Evolutionary conservation across 495 filamentous ascomycete genomes (phyloP).

Genomic region (Annulohypoxylon maeteangense): DNA sequence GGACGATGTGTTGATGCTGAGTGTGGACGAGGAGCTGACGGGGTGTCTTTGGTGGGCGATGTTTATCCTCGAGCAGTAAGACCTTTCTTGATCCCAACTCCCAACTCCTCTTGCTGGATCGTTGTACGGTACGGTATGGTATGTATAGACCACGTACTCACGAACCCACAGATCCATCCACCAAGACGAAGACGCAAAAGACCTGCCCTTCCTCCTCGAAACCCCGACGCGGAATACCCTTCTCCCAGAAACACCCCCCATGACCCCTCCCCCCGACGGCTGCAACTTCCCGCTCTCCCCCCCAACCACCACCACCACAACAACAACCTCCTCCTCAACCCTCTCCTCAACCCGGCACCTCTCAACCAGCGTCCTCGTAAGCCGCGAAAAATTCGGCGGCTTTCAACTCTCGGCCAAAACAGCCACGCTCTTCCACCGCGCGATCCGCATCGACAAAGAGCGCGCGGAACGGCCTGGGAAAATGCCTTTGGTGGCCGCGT

Average conservation of each 20-base stretch:
- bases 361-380: slow-evolving; percentile 29
- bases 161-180: slow-evolving; percentile 38
- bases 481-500: slow-evolving; percentile 36
- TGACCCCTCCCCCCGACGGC: slow-evolving; percentile 20
- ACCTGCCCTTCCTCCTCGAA: slow-evolving; percentile 45
- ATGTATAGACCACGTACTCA: no score
- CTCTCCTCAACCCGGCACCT: slow-evolving; percentile 30
- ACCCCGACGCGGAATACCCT: slow-evolving; percentile 43
- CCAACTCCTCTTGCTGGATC: no score
- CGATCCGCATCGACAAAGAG: slow-evolving; percentile 46
- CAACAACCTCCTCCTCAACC: slow-evolving; percentile 1
- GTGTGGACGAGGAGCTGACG: slow-evolving; percentile 44
- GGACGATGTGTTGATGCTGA: slow-evolving; percentile 31
- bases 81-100: no score
- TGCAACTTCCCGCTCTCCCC: slow-evolving; percentile 27
- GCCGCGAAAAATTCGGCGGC: slow-evolving; percentile 32
- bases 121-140: background rate
- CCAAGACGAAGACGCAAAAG: slow-evolving; percentile 41
- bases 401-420: slow-evolving; percentile 47
- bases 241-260: slow-evolving; percentile 42
- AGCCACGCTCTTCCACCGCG: slow-evolving; percentile 44
- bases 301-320: background rate
- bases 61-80: slow-evolving; percentile 51
- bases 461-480: slow-evolving; percentile 37
- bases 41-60: slow-evolving; percentile 49